Conservation (phyloP, 1,139 yeast species). For the Pichia sp. region DNA sequence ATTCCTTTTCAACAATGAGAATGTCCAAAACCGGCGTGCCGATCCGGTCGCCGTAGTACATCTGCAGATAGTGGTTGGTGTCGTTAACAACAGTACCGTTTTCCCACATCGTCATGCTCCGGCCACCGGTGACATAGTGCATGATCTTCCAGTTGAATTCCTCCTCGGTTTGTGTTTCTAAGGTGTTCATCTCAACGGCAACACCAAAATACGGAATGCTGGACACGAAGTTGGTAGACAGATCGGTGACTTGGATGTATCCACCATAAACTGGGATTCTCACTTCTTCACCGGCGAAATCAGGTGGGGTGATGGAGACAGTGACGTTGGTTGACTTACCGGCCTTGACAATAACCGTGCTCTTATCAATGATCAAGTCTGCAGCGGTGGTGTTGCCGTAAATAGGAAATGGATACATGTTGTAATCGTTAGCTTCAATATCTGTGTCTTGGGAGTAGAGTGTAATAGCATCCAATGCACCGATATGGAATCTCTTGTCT, state of each 20-base stretch:
- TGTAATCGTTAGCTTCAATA: not conserved
- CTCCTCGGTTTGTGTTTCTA: slow-evolving; percentile 7
- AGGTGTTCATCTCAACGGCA: slow-evolving; percentile 5
- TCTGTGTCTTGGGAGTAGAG: slow-evolving; percentile 4
- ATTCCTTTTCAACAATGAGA: slow-evolving; percentile 8
- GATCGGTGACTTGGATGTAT: slow-evolving; percentile 3
- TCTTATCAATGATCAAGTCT: not conserved
- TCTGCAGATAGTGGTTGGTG: slow-evolving; percentile 6
- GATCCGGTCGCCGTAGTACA: slow-evolving; percentile 3
- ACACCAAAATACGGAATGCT: slow-evolving; percentile 10
- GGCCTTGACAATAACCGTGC: slow-evolving; percentile 2
- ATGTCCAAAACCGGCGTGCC: slow-evolving; percentile 10
- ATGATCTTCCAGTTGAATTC: slow-evolving; percentile 9
- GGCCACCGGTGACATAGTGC: not conserved
- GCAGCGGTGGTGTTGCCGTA: slow-evolving; percentile 1
- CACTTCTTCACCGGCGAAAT: not conserved
- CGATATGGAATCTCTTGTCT: slow-evolving; percentile 1
- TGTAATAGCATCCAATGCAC: slow-evolving; percentile 3
- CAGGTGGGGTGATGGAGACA: slow-evolving; percentile 4
- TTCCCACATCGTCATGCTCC: slow-evolving; percentile 8
- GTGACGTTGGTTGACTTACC: slow-evolving; percentile 1
- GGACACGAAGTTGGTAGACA: not conserved
- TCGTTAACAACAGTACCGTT: slow-evolving; percentile 6
- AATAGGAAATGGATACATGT: slow-evolving; percentile 7
- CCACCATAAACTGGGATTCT: slow-evolving; percentile 13